phyloP scores from a whole-genome alignment of 2,329 filamentous ascomycete genomes.

The Didymella arachidicola region DNA sequence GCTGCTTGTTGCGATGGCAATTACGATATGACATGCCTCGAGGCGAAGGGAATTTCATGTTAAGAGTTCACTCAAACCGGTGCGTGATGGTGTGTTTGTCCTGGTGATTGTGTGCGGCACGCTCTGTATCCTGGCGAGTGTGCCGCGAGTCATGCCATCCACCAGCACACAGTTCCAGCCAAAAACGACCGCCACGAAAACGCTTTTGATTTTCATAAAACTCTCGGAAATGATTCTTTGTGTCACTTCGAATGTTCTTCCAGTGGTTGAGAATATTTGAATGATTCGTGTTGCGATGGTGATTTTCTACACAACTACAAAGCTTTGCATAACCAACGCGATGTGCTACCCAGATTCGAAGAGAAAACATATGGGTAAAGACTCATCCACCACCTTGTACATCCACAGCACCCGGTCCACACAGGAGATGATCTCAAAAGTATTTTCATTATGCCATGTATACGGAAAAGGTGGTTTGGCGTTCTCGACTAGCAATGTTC shows the following conservation, averaged over 20 bases:
- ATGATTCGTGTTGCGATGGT: not conserved
- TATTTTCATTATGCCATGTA: not conserved
- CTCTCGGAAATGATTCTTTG: not conserved
- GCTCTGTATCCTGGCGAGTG: not conserved
- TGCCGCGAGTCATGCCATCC: not conserved
- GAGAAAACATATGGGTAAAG: not conserved
- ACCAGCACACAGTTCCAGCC: not conserved
- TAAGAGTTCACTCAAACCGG: not conserved
- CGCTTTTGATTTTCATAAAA: not conserved
- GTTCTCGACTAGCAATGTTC: not conserved
- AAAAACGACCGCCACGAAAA: not conserved
- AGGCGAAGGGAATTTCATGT: not conserved
- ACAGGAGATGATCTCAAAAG: not conserved
- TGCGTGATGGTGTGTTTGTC: not conserved
- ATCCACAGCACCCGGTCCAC: not conserved
- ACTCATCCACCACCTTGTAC: not conserved
- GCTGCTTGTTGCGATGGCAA: not conserved
- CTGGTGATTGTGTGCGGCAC: not conserved
- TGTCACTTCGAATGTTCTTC: not conserved
- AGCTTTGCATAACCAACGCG: not conserved
- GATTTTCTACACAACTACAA: not conserved
- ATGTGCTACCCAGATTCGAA: not conserved
- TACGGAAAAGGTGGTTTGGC: not conserved
- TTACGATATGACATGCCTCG: not conserved
- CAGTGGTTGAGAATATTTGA: not conserved